These are phyloP conservation scores for Silene noctiflora DNA, from an alignment of 179 eudicot species.

Conservation along the genomic window DNA sequence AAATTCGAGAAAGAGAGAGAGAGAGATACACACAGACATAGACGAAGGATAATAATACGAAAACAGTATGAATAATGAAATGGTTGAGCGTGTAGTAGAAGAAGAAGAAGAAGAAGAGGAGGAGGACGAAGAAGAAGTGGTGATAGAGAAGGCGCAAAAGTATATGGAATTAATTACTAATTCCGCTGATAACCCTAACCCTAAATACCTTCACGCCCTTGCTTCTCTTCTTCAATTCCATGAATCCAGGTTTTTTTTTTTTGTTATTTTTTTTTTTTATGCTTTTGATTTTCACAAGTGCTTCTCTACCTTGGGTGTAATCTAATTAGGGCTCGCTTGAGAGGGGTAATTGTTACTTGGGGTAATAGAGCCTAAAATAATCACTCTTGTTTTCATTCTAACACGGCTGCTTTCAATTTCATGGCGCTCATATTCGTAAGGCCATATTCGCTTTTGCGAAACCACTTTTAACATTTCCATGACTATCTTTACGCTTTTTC, in stretches of 20 bases:
- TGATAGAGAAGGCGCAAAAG: slow-evolving; percentile 52
- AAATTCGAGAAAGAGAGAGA: too few relatives aligned
- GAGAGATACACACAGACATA: too few relatives aligned
- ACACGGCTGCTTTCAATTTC: too few relatives aligned
- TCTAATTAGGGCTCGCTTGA: too few relatives aligned
- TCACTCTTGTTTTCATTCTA: background rate
- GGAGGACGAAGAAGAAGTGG: slow-evolving; percentile 19
- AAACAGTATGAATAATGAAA: too few relatives aligned
- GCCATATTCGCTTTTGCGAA: background rate
- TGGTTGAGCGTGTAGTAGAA: too few relatives aligned
- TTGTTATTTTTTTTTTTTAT: background rate
- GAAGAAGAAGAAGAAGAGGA: background rate
- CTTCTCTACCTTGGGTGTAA: too few relatives aligned
- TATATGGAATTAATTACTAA: slow-evolving; percentile 67
- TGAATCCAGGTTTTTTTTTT: slow-evolving; percentile 51
- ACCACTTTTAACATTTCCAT: background rate
- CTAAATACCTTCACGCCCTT: slow-evolving; percentile 68
- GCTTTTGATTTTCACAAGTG: background rate
- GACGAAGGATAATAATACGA: too few relatives aligned
- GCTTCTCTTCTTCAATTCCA: slow-evolving; percentile 79
- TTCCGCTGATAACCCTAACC: slow-evolving; percentile 71
- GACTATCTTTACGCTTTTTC: background rate
- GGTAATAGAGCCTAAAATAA: too few relatives aligned
- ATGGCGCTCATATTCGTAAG: too few relatives aligned
- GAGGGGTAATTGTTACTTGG: too few relatives aligned